Conservation (phyloP, 805 yeast genomes). For the Candida insectorum region DNA sequence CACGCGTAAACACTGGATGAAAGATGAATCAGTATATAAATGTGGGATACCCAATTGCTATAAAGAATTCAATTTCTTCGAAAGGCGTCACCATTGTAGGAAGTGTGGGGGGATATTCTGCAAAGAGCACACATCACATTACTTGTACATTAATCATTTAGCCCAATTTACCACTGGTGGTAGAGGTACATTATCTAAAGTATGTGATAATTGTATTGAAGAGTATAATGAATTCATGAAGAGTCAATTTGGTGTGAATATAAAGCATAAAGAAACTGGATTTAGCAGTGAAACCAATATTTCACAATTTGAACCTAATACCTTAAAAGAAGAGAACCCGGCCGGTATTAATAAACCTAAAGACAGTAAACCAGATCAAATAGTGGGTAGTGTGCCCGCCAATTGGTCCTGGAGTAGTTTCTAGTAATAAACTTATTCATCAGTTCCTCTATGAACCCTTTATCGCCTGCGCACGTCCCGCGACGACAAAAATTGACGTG, state of each 20-base stretch:
- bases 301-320: neutral
- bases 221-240: slow-evolving; percentile 55
- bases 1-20: slow-evolving; percentile 66
- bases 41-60: slow-evolving; percentile 61
- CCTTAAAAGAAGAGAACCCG: no score
- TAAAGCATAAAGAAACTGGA: neutral
- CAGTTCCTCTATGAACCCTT: neutral
- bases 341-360: neutral
- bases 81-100: slow-evolving; percentile 78
- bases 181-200: slow-evolving; percentile 62
- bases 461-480: neutral
- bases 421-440: neutral
- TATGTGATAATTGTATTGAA: slow-evolving; percentile 63
- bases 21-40: slow-evolving; percentile 59
- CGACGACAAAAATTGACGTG: slow-evolving; percentile 7
- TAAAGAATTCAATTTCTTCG: slow-evolving; percentile 70
- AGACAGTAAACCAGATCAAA: slow-evolving; percentile 20
- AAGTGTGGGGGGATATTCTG: slow-evolving; percentile 83
- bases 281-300: neutral
- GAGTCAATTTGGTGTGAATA: slow-evolving; percentile 33
- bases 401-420: slow-evolving; percentile 64
- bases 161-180: slow-evolving; percentile 69
- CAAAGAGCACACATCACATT: slow-evolving; percentile 59
- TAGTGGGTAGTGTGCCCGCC: slow-evolving; percentile 57
- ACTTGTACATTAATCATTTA: slow-evolving; percentile 51